phyloP scores from a whole-genome alignment of 768 basidiomycete genomes.

The Lentinula boryana region DNA sequence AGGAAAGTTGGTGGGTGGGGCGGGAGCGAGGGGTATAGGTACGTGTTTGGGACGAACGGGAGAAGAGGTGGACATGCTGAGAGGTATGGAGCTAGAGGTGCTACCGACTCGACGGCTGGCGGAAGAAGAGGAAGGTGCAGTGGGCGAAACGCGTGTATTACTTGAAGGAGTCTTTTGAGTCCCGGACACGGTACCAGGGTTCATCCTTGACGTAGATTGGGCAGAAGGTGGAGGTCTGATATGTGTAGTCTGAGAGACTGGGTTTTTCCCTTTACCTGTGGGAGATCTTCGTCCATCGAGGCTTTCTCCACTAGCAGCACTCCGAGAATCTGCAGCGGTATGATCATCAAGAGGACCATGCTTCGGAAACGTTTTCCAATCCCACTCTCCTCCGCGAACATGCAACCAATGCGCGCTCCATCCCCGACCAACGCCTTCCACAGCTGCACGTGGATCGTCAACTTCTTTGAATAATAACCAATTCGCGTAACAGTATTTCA shows the following conservation, averaged over 20 bases:
- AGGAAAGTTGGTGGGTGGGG: conserved; percentile 25
- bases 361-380: conserved; percentile 60
- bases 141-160: neutral
- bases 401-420: conserved; percentile 58
- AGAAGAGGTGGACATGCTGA: conserved; percentile 16
- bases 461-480: conserved; percentile 65
- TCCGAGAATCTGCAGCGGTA: conserved; percentile 33
- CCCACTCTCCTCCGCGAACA: conserved; percentile 48
- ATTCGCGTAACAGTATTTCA: conserved; percentile 73
- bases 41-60: conserved; percentile 33
- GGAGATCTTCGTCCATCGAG: conserved; percentile 23
- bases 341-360: conserved; percentile 15
- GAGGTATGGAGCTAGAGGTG: conserved; percentile 10
- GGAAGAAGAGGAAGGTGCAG: conserved; percentile 15
- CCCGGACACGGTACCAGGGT: neutral
- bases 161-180: neutral
- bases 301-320: conserved; percentile 49
- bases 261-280: neutral
- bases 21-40: conserved; percentile 27
- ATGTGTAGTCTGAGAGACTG: neutral
- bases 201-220: neutral
- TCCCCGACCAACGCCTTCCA: conserved; percentile 62
- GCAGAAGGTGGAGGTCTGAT: neutral
- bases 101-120: conserved; percentile 9
- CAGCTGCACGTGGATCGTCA: conserved; percentile 63